phyloP scores from a whole-genome alignment of 495 filamentous ascomycete species.

The Filosporella fistucella region DNA sequence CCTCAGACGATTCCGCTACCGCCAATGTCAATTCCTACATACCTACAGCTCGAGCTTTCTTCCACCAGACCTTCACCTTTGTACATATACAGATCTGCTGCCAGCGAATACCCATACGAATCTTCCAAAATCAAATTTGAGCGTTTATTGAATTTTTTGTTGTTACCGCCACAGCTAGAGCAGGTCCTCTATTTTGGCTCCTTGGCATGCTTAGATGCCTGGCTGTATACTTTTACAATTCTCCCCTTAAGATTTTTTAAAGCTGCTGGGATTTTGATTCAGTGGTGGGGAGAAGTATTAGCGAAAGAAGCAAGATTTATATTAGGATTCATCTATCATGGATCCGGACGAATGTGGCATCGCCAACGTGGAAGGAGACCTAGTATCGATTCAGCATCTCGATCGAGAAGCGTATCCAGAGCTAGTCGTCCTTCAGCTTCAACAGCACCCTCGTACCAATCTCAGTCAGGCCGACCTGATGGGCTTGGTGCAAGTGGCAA shows the following conservation, averaged over 20 bases:
- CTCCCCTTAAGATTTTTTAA: conserved; percentile 86
- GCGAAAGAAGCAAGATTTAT: conserved; percentile 63
- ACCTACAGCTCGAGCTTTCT: conserved; percentile 83
- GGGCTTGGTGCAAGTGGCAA: conserved; percentile 12
- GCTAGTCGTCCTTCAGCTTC: conserved; percentile 13
- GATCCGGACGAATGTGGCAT: conserved; percentile 72
- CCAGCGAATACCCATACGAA: conserved; percentile 83
- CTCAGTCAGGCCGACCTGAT: conserved; percentile 11
- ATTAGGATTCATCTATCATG: conserved; percentile 66
- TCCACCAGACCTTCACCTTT: conserved; percentile 77
- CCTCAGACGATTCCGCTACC: conserved; percentile 54
- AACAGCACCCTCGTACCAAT: conserved; percentile 17
- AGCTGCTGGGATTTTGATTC: conserved; percentile 67
- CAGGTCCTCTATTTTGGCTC: conserved; percentile 81
- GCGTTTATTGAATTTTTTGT: conserved; percentile 82
- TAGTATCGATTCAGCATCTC: conserved; percentile 30
- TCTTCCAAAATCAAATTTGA: conserved; percentile 95
- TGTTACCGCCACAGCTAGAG: conserved; percentile 80
- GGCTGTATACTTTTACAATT: conserved; percentile 95
- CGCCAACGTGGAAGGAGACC: conserved; percentile 43
- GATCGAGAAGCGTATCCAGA: conserved; percentile 20
- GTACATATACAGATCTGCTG: conserved; percentile 74
- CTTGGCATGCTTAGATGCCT: conserved; percentile 90
- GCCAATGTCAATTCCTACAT: conserved; percentile 80
- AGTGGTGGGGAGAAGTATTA: conserved; percentile 65